Base-by-base conservation (phyloP, 2,329 filamentous ascomycete genomes). In the Calonectria pteridis region DNA sequence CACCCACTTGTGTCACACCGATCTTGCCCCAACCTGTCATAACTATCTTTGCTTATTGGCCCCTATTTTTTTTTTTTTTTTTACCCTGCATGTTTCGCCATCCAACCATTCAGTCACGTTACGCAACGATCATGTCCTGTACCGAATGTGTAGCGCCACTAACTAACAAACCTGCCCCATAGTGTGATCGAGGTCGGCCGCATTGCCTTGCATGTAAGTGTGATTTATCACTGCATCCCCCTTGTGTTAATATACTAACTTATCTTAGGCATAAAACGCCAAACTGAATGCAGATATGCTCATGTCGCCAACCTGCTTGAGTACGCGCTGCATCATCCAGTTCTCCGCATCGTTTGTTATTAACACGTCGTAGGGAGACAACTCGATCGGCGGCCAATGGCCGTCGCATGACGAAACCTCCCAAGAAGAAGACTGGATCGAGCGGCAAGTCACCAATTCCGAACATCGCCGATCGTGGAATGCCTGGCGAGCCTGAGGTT, bases 151-250 rank as follows among this genome's bases (percentile, higher is more conserved):
- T 62, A 29, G 50, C 35, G 49, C 29, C 55, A 49, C 31, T 51
- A n/a, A 43, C 71, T 74, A 72, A 78, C 76, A 69, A 69, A 77
- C 26, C 37, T 33, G 55, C 23, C 50, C 16, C 43, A 49, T 40
- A 96, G 92, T 96, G 94, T 82, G 94, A 96, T 83, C 89, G 94
- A 81, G 93, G 90, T 49, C 87, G 94, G 78, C 94, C 94, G 64
- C 89, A 92, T 83, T 93, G 91, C 79, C 85, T 92, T 78, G 91
- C 91, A 68, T 93, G 91, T 91, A 85, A 87, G 89, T 82, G 59
- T 62, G 65, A 13, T 40, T 40, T 35, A 62, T 35, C 7, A 29
- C 49, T 10, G 9, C 18, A 13, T 11, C 14, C 16, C 6, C 43
- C 33, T 16, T n/a, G 7, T 6, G 6, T 46, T 33, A 59, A 37